Evolutionary conservation across 108 stramenopile species (phyloP), one percentile per base, ranked within the genome.

Genomic region (Asterionellopsis glacialis): DNA sequence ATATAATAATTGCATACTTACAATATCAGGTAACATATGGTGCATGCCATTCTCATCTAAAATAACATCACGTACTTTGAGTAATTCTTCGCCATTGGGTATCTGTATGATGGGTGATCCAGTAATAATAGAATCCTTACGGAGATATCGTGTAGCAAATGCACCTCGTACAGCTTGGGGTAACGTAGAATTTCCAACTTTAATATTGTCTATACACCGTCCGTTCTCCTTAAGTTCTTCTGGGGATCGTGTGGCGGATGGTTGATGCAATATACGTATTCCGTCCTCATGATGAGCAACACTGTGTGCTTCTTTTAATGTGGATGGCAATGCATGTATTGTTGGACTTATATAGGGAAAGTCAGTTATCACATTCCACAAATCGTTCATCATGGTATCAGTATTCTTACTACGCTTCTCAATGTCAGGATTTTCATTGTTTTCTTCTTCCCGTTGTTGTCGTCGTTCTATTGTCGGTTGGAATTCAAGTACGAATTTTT

Each of bases 151-250:
- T n/a, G 59, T 72, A 9, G 80, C 81, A 78, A 93, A 93, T 6
- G 90, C 85, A 43, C 90, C 90, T 18, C 72, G 39, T n/a, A 77
- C 85, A 24, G 82, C 85, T 53, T 70, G 67, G n/a, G 64, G 55
- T 14, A 87, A 69, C 21, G 74, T 81, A 2, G 81, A 83, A 18
- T 21, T 26, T 11, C 57, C 51, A 0, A 73, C 50, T 26, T 45
- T 26, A 23, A 90, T 72, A n/a, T 71, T 56, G 57, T 90, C 88
- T 12, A 78, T 59, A 49, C 84, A 85, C 38, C 33, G 14, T 10
- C 76, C 76, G 18, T 1, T 48, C 47, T 9, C 5, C 5, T 48
- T 9, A 16, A 48, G 47, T 4, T 48, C 9, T 48, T 48, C 6
- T 1, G 21, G 21, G 9, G 47, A 48, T 21, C 47, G 47, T 48